Percentiles rank a stretch among this genome's conserved stretches.
Evolutionary conservation across 192 early-diverging fungal species (phyloP).

Genomic region (Diversispora epigaea): DNA sequence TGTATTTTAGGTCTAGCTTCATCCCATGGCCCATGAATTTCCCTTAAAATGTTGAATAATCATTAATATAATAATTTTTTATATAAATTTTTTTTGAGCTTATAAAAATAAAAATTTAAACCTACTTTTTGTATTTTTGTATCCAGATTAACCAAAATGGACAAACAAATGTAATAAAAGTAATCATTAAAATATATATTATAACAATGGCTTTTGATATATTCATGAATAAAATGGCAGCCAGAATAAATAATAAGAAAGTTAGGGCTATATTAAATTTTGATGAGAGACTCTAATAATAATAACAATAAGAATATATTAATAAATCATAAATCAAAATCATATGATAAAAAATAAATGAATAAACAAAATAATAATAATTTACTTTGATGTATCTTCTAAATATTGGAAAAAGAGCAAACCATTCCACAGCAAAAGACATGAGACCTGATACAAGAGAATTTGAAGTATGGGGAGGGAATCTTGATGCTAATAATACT

Average conservation of each 20-base stretch:
- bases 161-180: conserved; percentile 82
- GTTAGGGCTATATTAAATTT: conserved; percentile 56
- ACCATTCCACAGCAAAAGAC: conserved; percentile 85
- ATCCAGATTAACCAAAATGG: conserved; percentile 91
- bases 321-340: neutral
- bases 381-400: conserved; percentile 73
- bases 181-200: conserved; percentile 64
- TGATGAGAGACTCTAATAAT: conserved; percentile 37
- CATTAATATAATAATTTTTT: neutral
- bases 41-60: conserved; percentile 48
- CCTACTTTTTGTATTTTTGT: conserved; percentile 95
- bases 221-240: conserved; percentile 62
- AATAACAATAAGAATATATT: neutral
- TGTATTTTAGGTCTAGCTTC: conserved; percentile 80
- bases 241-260: conserved; percentile 58
- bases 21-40: conserved; percentile 98
- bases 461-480: conserved; percentile 58
- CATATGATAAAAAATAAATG: neutral
- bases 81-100: neutral
- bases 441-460: conserved; percentile 86
- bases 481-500: conserved; percentile 84
- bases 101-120: neutral
- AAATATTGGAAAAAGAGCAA: conserved; percentile 93
- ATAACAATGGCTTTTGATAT: conserved; percentile 71
- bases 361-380: conserved; percentile 19